Conservation (phyloP, 2,329 filamentous ascomycete species). For the Xylogone sp. region DNA sequence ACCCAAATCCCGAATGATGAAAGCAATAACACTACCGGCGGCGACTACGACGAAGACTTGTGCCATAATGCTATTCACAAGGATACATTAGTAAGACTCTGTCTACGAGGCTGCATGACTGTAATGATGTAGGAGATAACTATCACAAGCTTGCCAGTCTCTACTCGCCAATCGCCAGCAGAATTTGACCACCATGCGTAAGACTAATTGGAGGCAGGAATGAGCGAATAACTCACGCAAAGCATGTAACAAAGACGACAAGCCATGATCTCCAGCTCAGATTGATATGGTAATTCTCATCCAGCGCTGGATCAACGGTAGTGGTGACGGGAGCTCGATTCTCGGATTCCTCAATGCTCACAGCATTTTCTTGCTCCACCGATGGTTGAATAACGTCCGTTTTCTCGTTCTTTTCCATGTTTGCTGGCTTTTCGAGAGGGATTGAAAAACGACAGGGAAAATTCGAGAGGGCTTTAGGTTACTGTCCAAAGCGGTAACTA, state of each 20-base stretch:
- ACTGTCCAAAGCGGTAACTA: neutral
- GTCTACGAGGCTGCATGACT: neutral
- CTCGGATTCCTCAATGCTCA: neutral
- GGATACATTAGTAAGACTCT: neutral
- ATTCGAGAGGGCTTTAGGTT: neutral
- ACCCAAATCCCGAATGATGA: slow-evolving; percentile 51
- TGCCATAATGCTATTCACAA: slow-evolving; percentile 38
- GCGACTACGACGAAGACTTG: slow-evolving; percentile 54
- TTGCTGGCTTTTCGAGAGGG: neutral
- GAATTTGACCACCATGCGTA: neutral
- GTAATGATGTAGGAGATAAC: too few species aligned
- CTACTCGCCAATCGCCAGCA: neutral
- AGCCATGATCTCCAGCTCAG: slow-evolving; percentile 54
- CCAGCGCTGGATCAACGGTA: slow-evolving; percentile 1
- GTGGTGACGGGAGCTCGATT: neutral
- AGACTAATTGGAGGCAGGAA: neutral
- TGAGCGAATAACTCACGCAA: slow-evolving; percentile 19
- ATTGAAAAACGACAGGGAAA: neutral
- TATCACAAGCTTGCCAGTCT: too few species aligned
- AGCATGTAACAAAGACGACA: slow-evolving; percentile 32
- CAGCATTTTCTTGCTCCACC: neutral
- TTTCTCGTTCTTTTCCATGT: neutral
- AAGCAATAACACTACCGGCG: slow-evolving; percentile 51
- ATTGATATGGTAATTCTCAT: slow-evolving; percentile 37
- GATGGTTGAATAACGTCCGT: neutral